phyloP scores from a whole-genome alignment of 495 filamentous ascomycete genomes.

The Penicillium herquei region DNA sequence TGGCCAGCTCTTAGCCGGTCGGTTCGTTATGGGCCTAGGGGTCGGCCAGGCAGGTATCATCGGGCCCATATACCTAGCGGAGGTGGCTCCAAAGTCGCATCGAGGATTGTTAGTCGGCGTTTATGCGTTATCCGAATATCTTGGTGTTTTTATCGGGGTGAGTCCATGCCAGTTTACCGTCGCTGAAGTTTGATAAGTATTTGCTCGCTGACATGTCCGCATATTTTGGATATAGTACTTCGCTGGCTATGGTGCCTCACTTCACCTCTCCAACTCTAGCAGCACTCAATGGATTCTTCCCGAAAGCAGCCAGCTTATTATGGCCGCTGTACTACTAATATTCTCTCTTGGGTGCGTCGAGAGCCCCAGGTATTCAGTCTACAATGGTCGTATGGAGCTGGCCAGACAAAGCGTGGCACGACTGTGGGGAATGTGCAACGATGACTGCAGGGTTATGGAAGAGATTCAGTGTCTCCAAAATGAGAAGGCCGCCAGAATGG shows the following conservation, averaged over 20 bases:
- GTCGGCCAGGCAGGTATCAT: slow-evolving; percentile 66
- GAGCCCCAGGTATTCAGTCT: neutral
- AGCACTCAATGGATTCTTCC: neutral
- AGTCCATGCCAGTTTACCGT: neutral
- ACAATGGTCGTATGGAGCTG: neutral
- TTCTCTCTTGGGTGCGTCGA: neutral
- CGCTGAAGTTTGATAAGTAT: neutral
- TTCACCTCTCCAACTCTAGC: neutral
- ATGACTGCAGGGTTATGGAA: neutral
- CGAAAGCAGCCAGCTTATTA: neutral
- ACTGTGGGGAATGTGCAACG: neutral
- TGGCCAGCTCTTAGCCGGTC: slow-evolving; percentile 59
- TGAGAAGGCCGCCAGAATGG: neutral
- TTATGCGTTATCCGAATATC: neutral
- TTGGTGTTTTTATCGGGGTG: neutral
- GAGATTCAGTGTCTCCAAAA: neutral
- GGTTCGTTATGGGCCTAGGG: slow-evolving; percentile 64
- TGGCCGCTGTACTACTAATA: neutral
- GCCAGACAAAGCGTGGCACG: neutral
- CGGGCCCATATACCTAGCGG: slow-evolving; percentile 48
- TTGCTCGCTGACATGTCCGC: neutral
- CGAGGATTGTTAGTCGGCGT: neutral
- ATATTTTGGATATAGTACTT: neutral
- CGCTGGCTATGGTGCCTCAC: neutral
- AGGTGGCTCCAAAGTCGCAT: slow-evolving; percentile 18